Base-by-base conservation (phyloP, 2,329 filamentous ascomycete genomes). In the Neoscytalidium dimidiatum region DNA sequence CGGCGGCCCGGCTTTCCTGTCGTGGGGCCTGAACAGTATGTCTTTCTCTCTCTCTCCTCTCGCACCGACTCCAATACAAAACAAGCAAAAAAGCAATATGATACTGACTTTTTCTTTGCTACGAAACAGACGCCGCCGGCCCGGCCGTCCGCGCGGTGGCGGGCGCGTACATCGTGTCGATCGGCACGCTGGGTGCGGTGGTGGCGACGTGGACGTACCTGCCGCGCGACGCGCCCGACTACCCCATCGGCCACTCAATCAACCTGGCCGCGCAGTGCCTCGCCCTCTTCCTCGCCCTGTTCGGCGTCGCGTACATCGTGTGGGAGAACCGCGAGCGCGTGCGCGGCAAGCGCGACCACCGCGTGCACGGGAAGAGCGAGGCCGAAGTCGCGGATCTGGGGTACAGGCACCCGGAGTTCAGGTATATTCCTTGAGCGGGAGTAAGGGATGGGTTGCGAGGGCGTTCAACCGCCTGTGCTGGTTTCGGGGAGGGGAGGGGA, bases 181-280 rank as follows among this genome's bases (percentile, higher is more conserved):
- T 88, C 2, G 85, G 85, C 11, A 87, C 84, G 0, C 77, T 84
- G 11, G 86, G 85, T 43, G 85, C 85, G 28, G 84, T 88, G 44
- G 74, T 88, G 2, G 83, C 86, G 33, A 86, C 84, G 73, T 85
- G 75, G 74, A 63, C 60, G 21, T 63, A 74, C 41, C 51, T 82
- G 3, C 74, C 75, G 0, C 69, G 68, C 11, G 83, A 86, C 66
- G 79, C 73, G 0, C 83, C 83, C 1, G 19, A 38, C 48, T 86
- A 83, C 68, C 44, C 31, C 3, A 77, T 73, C 33, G 60, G 60
- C 9, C 81, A 78, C 58, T 82, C 83, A 4, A 87, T 88, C 79
- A 88, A 88, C 69, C 77, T 88, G 51, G 77, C 68, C 3, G 83
- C 83, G 1, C 83, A 87, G 70, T 72, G 82, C 19, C 71, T 71